Conservation (phyloP, 2,329 filamentous ascomycete genomes). For the Delphinella strobiligena region DNA sequence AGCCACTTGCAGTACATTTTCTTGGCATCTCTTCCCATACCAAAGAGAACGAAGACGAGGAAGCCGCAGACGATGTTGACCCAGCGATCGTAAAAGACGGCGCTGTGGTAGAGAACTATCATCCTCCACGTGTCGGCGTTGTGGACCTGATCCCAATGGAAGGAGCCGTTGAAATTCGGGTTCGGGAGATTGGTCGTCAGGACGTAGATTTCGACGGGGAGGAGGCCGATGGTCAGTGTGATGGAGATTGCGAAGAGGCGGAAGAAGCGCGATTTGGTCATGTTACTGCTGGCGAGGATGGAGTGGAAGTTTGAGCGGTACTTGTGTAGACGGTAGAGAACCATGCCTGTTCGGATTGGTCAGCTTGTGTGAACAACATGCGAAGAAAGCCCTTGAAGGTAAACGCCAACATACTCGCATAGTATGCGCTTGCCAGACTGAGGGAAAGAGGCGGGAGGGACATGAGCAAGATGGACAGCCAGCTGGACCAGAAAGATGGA, state of each 20-base stretch:
- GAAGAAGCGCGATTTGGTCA: conserved; percentile 48
- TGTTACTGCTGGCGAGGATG: conserved; percentile 41
- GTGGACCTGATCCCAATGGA: conserved; percentile 43
- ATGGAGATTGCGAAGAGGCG: conserved; percentile 48
- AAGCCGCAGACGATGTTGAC: conserved; percentile 41
- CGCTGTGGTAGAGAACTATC: conserved; percentile 36
- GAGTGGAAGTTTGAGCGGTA: conserved; percentile 47
- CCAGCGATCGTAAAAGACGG: conserved; percentile 45
- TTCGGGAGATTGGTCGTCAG: conserved; percentile 31
- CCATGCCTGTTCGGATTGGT: conserved; percentile 33
- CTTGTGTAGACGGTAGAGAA: conserved; percentile 47
- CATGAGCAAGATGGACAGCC: conserved; percentile 43
- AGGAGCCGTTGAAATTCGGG: conserved; percentile 14
- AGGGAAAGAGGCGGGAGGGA: conserved; percentile 46
- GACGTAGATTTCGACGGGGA: conserved; percentile 42
- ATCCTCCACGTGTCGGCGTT: conserved; percentile 33
- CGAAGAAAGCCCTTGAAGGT: conserved; percentile 3
- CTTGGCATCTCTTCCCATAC: conserved; percentile 49
- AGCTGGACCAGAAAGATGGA: conserved; percentile 42
- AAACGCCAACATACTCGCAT: conserved; percentile 38
- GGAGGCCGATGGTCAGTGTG: conserved; percentile 35
- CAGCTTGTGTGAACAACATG: background rate
- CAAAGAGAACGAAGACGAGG: conserved; percentile 51
- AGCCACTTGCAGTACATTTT: conserved; percentile 33
- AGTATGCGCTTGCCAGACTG: conserved; percentile 41